These are phyloP conservation scores for Rosa chinensis DNA, from an alignment of 306 rosid species.

Conservation along the genomic window DNA sequence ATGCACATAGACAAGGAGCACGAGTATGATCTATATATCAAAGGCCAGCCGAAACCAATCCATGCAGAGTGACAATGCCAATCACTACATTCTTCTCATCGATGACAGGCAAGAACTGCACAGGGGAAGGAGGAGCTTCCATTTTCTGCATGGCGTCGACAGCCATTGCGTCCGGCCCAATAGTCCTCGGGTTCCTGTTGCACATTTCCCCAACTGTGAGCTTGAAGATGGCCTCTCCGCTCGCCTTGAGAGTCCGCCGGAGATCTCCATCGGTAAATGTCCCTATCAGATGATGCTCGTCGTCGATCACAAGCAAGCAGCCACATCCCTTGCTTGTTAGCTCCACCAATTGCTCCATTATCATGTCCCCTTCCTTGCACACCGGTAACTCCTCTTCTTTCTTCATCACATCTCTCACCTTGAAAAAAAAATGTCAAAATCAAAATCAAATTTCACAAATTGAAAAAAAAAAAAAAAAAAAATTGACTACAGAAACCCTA, in stretches of 20 bases:
- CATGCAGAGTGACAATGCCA: conserved; percentile 96
- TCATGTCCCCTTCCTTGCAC: conserved; percentile 79
- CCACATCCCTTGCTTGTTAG: conserved; percentile 93
- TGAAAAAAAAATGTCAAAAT: not conserved
- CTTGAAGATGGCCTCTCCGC: conserved; percentile 88
- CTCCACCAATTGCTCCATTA: conserved; percentile 91
- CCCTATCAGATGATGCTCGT: conserved; percentile 57
- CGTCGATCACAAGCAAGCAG: conserved; percentile 82
- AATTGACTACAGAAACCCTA: not conserved
- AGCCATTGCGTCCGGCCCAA: conserved; percentile 82
- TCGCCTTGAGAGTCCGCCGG: conserved; percentile 89
- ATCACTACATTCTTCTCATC: conserved; percentile 56
- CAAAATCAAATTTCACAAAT: not conserved
- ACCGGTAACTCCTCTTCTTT: conserved; percentile 85
- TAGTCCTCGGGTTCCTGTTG: conserved; percentile 82
- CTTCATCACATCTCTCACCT: conserved; percentile 96
- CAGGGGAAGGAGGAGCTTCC: conserved; percentile 98
- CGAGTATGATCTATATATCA: conserved; percentile 18
- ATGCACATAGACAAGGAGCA: not conserved
- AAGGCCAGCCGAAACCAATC: conserved; percentile 90
- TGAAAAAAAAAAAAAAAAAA: accelerated
- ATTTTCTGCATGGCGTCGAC: conserved; percentile 96
- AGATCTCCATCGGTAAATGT: conserved; percentile 97
- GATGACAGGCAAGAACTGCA: conserved; percentile 90
- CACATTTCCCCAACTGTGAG: conserved; percentile 92